Conservation (phyloP, 139 green algal species). For the Chlamydomonas sp. region DNA sequence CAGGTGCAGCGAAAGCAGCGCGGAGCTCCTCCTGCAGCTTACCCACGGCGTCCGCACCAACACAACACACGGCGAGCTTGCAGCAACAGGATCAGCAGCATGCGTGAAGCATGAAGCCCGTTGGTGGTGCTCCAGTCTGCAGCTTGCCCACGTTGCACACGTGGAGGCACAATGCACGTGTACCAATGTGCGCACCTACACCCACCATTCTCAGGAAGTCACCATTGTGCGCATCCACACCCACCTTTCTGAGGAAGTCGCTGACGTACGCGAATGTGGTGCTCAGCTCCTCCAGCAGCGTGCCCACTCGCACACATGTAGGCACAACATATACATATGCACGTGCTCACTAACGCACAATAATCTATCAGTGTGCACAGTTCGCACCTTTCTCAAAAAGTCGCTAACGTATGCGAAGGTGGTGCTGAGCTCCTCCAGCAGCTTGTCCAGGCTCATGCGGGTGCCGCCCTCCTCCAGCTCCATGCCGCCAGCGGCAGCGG, state of each 20-base stretch:
- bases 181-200: not conserved
- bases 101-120: no score
- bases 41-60: no score
- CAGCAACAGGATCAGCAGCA: no score
- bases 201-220: not conserved
- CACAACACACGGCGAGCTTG: no score
- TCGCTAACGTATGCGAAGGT: constrained; percentile 56
- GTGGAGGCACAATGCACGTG: no score
- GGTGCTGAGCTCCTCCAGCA: constrained; percentile 53
- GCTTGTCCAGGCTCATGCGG: constrained; percentile 36
- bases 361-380: no score
- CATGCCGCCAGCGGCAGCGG: not conserved
- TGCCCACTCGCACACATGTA: no score
- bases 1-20: not conserved
- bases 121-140: no score
- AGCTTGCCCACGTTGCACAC: no score
- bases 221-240: not conserved
- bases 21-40: not conserved
- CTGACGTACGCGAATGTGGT: constrained; percentile 52
- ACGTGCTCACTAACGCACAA: not conserved
- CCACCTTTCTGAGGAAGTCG: constrained; percentile 59
- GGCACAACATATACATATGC: no score
- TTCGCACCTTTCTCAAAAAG: constrained; percentile 52
- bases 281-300: constrained; percentile 46
- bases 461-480: constrained; percentile 10